Percentiles rank a stretch among this genome's conserved stretches.
Conservation (phyloP, 2,329 filamentous ascomycete genomes). For the Calycina herbarum region DNA sequence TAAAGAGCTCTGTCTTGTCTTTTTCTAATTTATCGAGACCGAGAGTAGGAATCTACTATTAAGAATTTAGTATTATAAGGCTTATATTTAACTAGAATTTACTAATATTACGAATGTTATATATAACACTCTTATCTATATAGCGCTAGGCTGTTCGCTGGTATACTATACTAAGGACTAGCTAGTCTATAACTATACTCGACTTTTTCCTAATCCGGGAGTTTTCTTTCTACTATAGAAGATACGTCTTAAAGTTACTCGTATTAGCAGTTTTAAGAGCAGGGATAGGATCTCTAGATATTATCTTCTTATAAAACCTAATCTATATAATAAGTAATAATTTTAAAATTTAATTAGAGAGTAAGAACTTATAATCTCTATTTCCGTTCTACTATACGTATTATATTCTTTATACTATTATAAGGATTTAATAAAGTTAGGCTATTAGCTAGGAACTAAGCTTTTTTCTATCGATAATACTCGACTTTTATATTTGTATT, state of each 20-base stretch:
- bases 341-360: conserved; percentile 19
- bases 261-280: conserved; percentile 21
- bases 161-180: conserved; percentile 29
- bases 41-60: conserved; percentile 14
- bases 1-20: conserved; percentile 29
- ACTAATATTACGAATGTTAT: conserved; percentile 28
- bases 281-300: conserved; percentile 17
- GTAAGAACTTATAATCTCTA: conserved; percentile 24
- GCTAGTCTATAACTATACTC: too few relatives aligned
- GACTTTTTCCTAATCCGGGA: too few relatives aligned
- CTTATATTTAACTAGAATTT: conserved; percentile 16
- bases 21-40: conserved; percentile 29
- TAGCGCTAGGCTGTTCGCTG: conserved; percentile 17
- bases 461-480: conserved; percentile 24
- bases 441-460: conserved; percentile 23
- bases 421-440: conserved; percentile 26
- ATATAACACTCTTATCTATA: conserved; percentile 25
- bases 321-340: conserved; percentile 4
- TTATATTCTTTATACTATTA: conserved; percentile 26
- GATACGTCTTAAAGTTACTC: conserved; percentile 29
- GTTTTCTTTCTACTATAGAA: too few relatives aligned
- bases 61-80: conserved; percentile 23
- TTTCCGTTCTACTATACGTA: conserved; percentile 22
- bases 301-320: conserved; percentile 23
- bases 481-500: conserved; percentile 17